These are phyloP conservation scores for Fusarium pininemorale DNA, from an alignment of 2,329 filamentous ascomycete genomes.

Conservation along the genomic window DNA sequence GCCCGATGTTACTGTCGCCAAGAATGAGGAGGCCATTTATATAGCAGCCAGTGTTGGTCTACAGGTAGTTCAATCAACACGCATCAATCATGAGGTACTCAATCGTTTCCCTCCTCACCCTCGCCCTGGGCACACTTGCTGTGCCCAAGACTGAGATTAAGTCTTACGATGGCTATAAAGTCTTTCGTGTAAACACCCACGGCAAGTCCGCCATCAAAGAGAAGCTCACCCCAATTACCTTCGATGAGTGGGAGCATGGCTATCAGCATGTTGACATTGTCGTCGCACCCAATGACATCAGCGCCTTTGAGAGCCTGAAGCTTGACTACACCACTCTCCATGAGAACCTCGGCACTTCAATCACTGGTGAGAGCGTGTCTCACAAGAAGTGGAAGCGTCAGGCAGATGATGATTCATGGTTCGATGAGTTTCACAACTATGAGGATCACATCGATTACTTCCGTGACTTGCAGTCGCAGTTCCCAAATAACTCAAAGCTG, in stretches of 20 bases:
- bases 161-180: constrained; percentile 49
- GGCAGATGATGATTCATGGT: constrained; percentile 53
- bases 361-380: constrained; percentile 40
- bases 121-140: constrained; percentile 28
- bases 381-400: constrained; percentile 39
- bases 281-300: constrained; percentile 43
- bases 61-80: neutral
- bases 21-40: neutral
- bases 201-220: constrained; percentile 50
- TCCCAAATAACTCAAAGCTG: constrained; percentile 57
- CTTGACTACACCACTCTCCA: constrained; percentile 45
- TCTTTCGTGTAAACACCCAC: constrained; percentile 57
- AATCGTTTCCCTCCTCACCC: constrained; percentile 25
- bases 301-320: constrained; percentile 42
- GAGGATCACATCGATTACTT: constrained; percentile 60
- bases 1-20: neutral
- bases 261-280: constrained; percentile 45
- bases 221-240: constrained; percentile 42
- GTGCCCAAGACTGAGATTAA: constrained; percentile 24
- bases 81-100: constrained; percentile 32
- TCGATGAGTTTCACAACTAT: constrained; percentile 60
- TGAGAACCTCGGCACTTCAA: constrained; percentile 44
- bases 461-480: constrained; percentile 51
- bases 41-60: neutral
- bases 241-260: constrained; percentile 36